Base-by-base conservation (phyloP, 75 land plant species). In the Cryptomeria japonica region DNA sequence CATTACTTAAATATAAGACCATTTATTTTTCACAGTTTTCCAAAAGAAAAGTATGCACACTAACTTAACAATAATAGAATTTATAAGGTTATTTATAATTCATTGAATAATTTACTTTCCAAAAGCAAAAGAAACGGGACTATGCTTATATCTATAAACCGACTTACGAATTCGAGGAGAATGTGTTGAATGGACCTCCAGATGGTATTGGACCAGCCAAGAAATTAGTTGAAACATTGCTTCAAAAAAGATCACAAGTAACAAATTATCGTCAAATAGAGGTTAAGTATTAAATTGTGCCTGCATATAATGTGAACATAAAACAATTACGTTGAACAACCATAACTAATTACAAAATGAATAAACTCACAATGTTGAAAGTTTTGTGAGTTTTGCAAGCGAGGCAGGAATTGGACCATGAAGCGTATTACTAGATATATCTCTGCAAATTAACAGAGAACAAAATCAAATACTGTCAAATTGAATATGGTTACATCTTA, bases 221-320 rank as follows among this genome's bases (percentile, higher is more conserved):
- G 86, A 94, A 97, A 90, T 95, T 97, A 68, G 91, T 90, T 15
- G 98, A 97, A 39, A 97, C 90, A 92, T 97, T 96, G 91, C 98
- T 95, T 46, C 90, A 90, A 86, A 31, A 89, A 39, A 70, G 13
- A 39, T 85, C 51, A 58, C 25, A 56, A n/a, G 47, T 61, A 39
- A n/a, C 14, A 73, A 49, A 51, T 75, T 32, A 36, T 87, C 14
- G 28, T 87, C 87, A 79, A 44, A 73, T 31, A 85, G 9, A 84
- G 10, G 53, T 7, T 8, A 85, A 86, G n/a, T 0, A 7, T 56
- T 51, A 11, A 42, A 53, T 14, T 42, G 31, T n/a, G 25, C 19
- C 38, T 18, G 53, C 8, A 25, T 64, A 64, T 64, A 87, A 46
- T 22, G 73, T 34, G 19, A 80, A 16, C 55, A 78, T 22, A 56